Conservation (phyloP, 2,329 filamentous ascomycete species). For the Microcyclosporella mali region DNA sequence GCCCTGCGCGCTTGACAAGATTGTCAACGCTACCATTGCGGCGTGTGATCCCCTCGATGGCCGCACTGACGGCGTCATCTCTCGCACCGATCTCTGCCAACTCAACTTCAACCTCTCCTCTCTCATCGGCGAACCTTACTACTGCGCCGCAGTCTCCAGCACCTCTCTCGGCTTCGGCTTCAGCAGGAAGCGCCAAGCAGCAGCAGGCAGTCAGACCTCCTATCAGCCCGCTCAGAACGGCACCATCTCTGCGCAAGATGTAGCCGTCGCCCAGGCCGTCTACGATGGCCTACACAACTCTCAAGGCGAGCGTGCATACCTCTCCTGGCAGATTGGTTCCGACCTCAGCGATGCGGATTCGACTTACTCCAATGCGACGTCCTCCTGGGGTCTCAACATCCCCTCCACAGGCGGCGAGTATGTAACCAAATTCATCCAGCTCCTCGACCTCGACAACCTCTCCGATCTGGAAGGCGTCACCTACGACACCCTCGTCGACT, state of each 20-base stretch:
- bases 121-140: constrained; percentile 43
- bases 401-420: constrained; percentile 35
- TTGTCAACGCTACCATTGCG: constrained; percentile 49
- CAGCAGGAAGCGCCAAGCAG: constrained; percentile 13
- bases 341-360: constrained; percentile 32
- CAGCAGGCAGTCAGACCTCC: constrained; percentile 12
- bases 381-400: constrained; percentile 32
- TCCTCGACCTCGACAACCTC: constrained; percentile 38
- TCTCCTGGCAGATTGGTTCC: constrained; percentile 33
- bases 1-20: constrained; percentile 44
- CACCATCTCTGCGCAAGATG: constrained; percentile 24
- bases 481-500: constrained; percentile 51
- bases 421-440: constrained; percentile 40
- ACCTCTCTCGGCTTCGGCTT: constrained; percentile 13
- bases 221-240: constrained; percentile 23
- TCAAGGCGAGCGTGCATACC: constrained; percentile 36
- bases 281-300: constrained; percentile 36
- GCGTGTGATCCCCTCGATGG: constrained; percentile 52
- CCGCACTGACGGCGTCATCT: constrained; percentile 47
- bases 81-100: constrained; percentile 44
- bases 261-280: constrained; percentile 31
- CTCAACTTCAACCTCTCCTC: constrained; percentile 41
- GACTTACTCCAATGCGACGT: constrained; percentile 31
- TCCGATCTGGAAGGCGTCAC: constrained; percentile 43
- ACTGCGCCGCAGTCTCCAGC: constrained; percentile 32